These are phyloP conservation scores for Camelina neglecta DNA, from an alignment of 345 rosid species.

Conservation along the genomic window DNA sequence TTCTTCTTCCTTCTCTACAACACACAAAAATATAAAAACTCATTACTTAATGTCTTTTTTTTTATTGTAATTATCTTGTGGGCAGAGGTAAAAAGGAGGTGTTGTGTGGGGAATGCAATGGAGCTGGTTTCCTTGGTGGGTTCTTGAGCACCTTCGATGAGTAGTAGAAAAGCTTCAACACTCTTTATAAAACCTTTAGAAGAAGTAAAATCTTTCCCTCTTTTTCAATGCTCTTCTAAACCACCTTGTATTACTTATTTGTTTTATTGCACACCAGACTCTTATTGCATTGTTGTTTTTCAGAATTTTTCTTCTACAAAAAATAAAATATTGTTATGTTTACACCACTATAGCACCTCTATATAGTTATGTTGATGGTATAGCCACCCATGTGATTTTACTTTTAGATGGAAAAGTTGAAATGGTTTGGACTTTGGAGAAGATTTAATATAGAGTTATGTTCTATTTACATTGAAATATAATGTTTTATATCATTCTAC, in stretches of 20 bases:
- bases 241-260: conserved; percentile 12
- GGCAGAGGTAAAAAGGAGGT: conserved; percentile 88
- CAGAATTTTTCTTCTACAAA: not conserved
- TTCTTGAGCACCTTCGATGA: conserved; percentile 83
- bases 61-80: not conserved
- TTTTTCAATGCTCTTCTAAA: conserved; percentile 21
- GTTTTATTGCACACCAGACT: conserved; percentile 17
- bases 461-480: no score
- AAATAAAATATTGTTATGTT: not conserved
- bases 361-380: no score
- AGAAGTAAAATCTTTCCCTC: conserved; percentile 11
- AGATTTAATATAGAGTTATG: no score
- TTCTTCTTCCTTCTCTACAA: not conserved
- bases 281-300: conserved; percentile 12
- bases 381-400: no score
- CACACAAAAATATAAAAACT: not conserved
- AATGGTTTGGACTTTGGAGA: no score
- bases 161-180: conserved; percentile 20
- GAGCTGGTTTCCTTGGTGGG: conserved; percentile 97
- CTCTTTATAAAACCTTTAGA: conserved; percentile 15
- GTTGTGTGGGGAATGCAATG: conserved; percentile 85
- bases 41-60: not conserved
- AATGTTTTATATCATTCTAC: no score
- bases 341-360: not conserved
- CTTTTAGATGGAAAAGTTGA: no score